Evolutionary conservation across 495 filamentous ascomycete species (phyloP).

Genomic region (Daldinia bambusicola): DNA sequence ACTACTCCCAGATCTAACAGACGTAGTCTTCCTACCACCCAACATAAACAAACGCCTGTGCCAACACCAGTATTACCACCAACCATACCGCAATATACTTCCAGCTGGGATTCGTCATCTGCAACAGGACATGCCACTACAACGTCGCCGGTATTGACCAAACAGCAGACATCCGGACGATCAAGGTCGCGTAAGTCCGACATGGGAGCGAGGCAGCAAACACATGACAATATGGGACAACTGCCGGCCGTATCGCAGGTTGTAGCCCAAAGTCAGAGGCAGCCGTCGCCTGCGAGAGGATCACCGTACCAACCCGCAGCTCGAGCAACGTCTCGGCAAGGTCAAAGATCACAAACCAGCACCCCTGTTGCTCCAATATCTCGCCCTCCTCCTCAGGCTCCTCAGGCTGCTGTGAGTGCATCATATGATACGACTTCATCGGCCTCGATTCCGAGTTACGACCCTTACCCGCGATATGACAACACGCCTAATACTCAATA

Average conservation of each 20-base stretch:
- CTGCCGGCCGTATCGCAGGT: constrained; percentile 26
- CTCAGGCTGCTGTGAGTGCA: constrained; percentile 29
- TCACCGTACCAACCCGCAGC: constrained; percentile 43
- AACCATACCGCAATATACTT: constrained; percentile 23
- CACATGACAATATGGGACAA: constrained; percentile 32
- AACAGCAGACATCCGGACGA: constrained; percentile 34
- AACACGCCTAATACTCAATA: constrained; percentile 37
- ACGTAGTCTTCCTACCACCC: constrained; percentile 40
- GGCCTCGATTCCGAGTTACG: constrained; percentile 38
- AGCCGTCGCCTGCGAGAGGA: constrained; percentile 33
- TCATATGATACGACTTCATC: constrained; percentile 35
- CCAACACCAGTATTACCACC: constrained; percentile 35
- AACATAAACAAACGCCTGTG: constrained; percentile 36
- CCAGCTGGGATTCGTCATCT: constrained; percentile 38
- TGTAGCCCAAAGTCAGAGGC: constrained; percentile 21
- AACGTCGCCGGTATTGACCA: constrained; percentile 27
- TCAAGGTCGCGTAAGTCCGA: constrained; percentile 39
- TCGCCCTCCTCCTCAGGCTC: constrained; percentile 39
- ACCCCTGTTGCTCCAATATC: constrained; percentile 39
- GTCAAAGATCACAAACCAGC: constrained; percentile 40
- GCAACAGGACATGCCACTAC: constrained; percentile 19
- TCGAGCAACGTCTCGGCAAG: constrained; percentile 36
- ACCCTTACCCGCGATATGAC: constrained; percentile 43
- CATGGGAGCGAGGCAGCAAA: constrained; percentile 28
- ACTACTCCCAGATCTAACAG: constrained; percentile 25